Evolutionary conservation across 352 stramenopile genomes (phyloP).

Genomic region (Phytophthora idaei): DNA sequence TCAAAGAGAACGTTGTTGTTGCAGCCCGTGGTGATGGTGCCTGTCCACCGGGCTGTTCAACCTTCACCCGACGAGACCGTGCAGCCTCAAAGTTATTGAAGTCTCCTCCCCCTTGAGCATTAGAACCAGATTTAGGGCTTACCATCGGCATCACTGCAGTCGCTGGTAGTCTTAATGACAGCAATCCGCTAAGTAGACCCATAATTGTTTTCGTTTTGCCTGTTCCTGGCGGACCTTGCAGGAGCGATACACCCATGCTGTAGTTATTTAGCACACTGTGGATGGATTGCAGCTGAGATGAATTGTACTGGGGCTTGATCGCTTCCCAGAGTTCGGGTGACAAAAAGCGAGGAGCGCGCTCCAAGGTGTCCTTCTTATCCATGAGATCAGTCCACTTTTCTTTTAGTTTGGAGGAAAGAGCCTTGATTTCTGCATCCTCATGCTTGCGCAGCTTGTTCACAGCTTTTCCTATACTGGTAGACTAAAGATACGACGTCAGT

Average conservation of each 20-base stretch:
- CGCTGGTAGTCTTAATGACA: conserved; percentile 65
- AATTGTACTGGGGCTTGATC: conserved; percentile 83
- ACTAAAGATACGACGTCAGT: conserved; percentile 39
- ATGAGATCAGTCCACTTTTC: conserved; percentile 85
- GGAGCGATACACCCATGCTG: conserved; percentile 76
- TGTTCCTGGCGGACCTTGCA: conserved; percentile 96
- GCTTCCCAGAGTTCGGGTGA: conserved; percentile 68
- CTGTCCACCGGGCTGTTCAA: conserved; percentile 15
- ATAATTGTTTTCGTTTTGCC: conserved; percentile 95
- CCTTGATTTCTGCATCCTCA: conserved; percentile 54
- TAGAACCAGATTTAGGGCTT: conserved; percentile 24
- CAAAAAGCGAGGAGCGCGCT: conserved; percentile 66
- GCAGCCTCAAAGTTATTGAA: conserved; percentile 64
- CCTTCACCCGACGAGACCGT: conserved; percentile 36
- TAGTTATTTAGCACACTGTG: conserved; percentile 91
- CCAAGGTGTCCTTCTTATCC: conserved; percentile 63
- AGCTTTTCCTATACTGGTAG: conserved; percentile 85
- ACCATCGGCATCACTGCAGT: conserved; percentile 46
- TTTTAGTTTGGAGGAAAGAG: conserved; percentile 57
- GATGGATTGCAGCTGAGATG: conserved; percentile 87
- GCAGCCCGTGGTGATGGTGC: conserved; percentile 3
- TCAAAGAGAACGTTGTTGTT: conserved; percentile 61
- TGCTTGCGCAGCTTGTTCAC: conserved; percentile 89
- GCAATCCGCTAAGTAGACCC: conserved; percentile 75
- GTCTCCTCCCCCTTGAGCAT: conserved; percentile 23